phyloP scores from a whole-genome alignment of 2,329 filamentous ascomycete species.

The Penicillium sp. region DNA sequence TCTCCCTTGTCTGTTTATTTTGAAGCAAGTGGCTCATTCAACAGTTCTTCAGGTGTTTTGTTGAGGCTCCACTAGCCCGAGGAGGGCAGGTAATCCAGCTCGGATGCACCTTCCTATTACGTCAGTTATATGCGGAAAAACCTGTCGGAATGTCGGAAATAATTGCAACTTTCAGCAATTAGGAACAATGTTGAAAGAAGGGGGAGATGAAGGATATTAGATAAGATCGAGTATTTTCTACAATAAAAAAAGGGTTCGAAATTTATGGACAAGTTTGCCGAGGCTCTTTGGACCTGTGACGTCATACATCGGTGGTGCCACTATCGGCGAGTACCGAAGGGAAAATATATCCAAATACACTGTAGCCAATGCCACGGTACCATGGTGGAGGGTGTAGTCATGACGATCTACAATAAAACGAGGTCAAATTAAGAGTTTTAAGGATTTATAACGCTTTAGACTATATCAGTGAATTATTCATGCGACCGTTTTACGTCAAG shows the following conservation, averaged over 20 bases:
- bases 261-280: too few relatives aligned
- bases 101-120: background rate
- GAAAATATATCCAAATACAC: background rate
- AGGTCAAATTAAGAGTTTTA: background rate
- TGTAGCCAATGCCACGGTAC: background rate
- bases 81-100: background rate
- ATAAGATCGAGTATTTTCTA: too few relatives aligned
- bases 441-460: background rate
- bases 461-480: background rate
- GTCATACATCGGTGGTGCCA: background rate
- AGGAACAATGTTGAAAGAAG: background rate
- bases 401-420: background rate
- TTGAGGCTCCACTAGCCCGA: background rate
- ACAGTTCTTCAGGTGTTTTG: background rate
- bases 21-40: too few relatives aligned
- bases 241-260: too few relatives aligned
- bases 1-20: too few relatives aligned
- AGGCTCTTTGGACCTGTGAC: background rate
- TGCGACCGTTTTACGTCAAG: background rate
- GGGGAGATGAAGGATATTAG: background rate
- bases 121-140: background rate
- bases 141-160: background rate
- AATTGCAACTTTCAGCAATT: background rate
- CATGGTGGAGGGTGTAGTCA: background rate
- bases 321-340: background rate